phyloP scores from a whole-genome alignment of 2,329 filamentous ascomycete species.

The Neonectria faginata region DNA sequence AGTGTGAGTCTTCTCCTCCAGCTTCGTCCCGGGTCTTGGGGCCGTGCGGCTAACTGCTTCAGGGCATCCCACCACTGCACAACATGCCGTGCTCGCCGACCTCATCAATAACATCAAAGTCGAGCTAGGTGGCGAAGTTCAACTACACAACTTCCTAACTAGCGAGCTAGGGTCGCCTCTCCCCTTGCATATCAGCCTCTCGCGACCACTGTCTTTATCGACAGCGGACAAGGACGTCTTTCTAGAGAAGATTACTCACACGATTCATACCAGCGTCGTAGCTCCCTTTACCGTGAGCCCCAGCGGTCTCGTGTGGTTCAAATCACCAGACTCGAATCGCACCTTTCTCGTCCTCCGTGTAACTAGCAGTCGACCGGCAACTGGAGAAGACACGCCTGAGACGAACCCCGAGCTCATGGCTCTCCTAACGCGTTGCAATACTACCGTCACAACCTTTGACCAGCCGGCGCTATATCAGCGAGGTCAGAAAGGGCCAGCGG shows the following conservation, averaged over 20 bases:
- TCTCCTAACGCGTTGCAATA: slow-evolving; percentile 77
- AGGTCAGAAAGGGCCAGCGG: slow-evolving; percentile 39
- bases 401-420: slow-evolving; percentile 66
- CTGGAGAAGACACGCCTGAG: slow-evolving; percentile 13
- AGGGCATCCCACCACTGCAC: slow-evolving; percentile 66
- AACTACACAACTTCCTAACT: slow-evolving; percentile 75
- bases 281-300: slow-evolving; percentile 55
- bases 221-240: slow-evolving; percentile 80
- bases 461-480: slow-evolving; percentile 78
- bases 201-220: slow-evolving; percentile 79
- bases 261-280: slow-evolving; percentile 50
- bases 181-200: slow-evolving; percentile 92
- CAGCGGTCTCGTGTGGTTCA: slow-evolving; percentile 60
- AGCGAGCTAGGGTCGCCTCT: slow-evolving; percentile 82
- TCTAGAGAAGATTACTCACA: slow-evolving; percentile 63
- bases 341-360: slow-evolving; percentile 87
- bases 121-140: slow-evolving; percentile 48
- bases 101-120: slow-evolving; percentile 55
- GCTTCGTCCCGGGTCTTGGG: not conserved
- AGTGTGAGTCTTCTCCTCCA: slow-evolving; percentile 73
- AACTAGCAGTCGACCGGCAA: slow-evolving; percentile 33
- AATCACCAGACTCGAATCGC: slow-evolving; percentile 70
- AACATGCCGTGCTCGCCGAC: slow-evolving; percentile 60
- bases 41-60: slow-evolving; percentile 15
- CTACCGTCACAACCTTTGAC: slow-evolving; percentile 74